Evolutionary conservation across 2,329 filamentous ascomycete genomes (phyloP), one percentile per base, ranked within the genome.

Genomic region (Exserohilum turcica): DNA sequence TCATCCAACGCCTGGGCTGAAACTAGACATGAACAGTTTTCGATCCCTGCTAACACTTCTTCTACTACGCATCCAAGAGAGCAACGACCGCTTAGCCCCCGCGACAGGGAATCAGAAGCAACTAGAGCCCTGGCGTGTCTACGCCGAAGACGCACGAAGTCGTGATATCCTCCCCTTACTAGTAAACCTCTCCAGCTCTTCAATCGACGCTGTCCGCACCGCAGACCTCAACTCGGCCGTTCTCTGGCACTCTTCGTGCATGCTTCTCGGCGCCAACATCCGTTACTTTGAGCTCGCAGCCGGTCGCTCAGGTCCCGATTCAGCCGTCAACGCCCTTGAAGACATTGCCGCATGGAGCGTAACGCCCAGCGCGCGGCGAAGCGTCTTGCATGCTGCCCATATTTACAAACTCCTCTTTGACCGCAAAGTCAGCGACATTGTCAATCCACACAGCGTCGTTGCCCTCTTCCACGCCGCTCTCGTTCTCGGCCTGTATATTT

Each of bases 231-330:
- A 83, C 43, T 78, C 78, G 3, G 65, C 78, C 1, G 72, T 82
- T 3, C 75, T 82, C 32, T 83, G 81, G 81, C 80, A 83, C 57
- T 77, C 78, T 37, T 77, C 81, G 47, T 81, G 79, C 58, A 80
- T 82, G 75, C 77, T 76, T 58, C 73, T 83, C 2, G 78, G 79
- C 0, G 76, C 80, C 3, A 81, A 83, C 49, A 76, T 81, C 7
- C 79, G 80, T 42, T 77, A 81, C 24, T 83, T 83, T 50, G 79
- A 83, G 49, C 68, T 81, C 13, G 80, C 80, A 5, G 80, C 80
- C 9, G 80, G 80, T 5, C 78, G 80, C 33, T 71, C 76, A 3
- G 81, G 80, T 3, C 75, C 80, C 0, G 70, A 57, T 2, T 76
- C 78, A 12, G 81, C 79, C 5, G 74, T 76, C 4, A 76, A 77